Conservation (phyloP, 768 basidiomycete genomes). For the Arthromyces matolae region DNA sequence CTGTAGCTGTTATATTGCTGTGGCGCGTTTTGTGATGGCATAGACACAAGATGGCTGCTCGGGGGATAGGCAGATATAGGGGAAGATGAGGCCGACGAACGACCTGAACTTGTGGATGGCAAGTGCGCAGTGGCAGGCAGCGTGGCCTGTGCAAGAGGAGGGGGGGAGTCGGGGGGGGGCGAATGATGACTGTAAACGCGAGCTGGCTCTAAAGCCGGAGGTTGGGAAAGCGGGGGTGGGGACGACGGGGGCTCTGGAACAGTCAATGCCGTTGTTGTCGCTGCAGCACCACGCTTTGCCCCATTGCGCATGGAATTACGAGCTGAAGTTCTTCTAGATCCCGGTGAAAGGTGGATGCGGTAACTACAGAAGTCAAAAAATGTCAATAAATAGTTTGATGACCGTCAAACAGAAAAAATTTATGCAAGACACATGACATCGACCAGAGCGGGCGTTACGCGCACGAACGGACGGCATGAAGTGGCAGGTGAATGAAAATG, state of each 20-base stretch:
- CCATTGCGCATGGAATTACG: constrained; percentile 46
- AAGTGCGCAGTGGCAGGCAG: constrained; percentile 39
- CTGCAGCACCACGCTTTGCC: constrained; percentile 22
- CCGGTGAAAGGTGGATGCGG: constrained; percentile 78
- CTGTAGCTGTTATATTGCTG: constrained; percentile 33
- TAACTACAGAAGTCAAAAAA: constrained; percentile 41
- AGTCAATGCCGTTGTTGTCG: constrained; percentile 24
- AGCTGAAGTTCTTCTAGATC: constrained; percentile 66
- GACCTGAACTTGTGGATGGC: constrained; percentile 33
- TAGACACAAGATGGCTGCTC: constrained; percentile 21
- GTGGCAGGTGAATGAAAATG: neutral
- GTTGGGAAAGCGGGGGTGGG: constrained; percentile 32
- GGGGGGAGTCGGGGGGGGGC: constrained; percentile 54
- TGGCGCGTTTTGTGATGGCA: constrained; percentile 23
- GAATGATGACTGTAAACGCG: constrained; percentile 32
- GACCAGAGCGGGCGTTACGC: too few species aligned
- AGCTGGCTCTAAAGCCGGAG: constrained; percentile 46
- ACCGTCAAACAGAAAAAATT: neutral
- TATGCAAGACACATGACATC: neutral
- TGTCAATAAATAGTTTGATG: constrained; percentile 1
- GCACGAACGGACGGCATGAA: too few species aligned
- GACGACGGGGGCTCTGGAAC: constrained; percentile 21
- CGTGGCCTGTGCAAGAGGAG: constrained; percentile 49
- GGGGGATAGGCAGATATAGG: constrained; percentile 41
- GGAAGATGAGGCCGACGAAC: constrained; percentile 46